Percentiles rank a stretch among this genome's conserved stretches.
phyloP scores from a whole-genome alignment of 2,329 filamentous ascomycete genomes.

The Phaeophleospora eucalypticola region DNA sequence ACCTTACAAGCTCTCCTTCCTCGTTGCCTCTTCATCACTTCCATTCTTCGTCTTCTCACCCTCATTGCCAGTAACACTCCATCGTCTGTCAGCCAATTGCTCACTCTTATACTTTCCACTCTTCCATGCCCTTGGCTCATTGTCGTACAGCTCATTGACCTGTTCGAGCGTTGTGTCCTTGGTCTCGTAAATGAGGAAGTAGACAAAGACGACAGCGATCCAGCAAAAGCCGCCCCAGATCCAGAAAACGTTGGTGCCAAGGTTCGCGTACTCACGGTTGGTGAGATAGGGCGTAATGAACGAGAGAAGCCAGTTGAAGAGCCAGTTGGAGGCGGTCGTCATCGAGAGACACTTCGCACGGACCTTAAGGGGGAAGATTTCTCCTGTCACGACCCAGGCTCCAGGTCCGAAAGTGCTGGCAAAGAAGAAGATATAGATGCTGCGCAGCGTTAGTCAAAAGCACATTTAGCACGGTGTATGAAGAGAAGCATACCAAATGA shows the following conservation, averaged over 20 bases:
- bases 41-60: background rate
- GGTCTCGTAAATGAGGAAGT: constrained; percentile 64
- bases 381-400: constrained; percentile 48
- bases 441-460: too few species aligned
- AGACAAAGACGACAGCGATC: constrained; percentile 34
- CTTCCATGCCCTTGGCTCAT: constrained; percentile 38
- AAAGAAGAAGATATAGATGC: constrained; percentile 22
- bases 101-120: background rate
- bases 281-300: constrained; percentile 47
- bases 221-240: constrained; percentile 44
- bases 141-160: constrained; percentile 69
- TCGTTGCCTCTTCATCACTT: background rate
- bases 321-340: constrained; percentile 37
- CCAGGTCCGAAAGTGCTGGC: constrained; percentile 26
- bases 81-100: background rate
- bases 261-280: constrained; percentile 57
- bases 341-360: constrained; percentile 31
- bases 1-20: too few species aligned
- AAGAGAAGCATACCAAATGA: constrained; percentile 12
- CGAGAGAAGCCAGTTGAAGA: constrained; percentile 28
- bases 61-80: background rate
- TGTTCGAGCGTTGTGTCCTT: constrained; percentile 77
- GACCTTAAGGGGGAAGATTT: constrained; percentile 31
- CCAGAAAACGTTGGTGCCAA: constrained; percentile 57
- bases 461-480: too few species aligned